Conservation (phyloP, 768 basidiomycete species). For the Psilocybe sp. region DNA sequence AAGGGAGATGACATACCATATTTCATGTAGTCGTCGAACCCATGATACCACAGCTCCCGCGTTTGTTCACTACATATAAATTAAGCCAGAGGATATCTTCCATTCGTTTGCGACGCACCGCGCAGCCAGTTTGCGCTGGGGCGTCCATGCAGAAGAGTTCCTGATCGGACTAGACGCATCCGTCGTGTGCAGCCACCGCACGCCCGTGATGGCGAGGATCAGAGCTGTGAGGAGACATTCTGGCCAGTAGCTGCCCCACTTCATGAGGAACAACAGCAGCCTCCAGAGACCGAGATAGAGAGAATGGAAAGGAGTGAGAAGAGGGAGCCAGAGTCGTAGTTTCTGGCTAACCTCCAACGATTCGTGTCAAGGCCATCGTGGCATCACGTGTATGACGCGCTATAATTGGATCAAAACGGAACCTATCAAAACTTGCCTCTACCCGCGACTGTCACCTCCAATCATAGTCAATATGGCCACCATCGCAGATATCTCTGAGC, state of each 20-base stretch:
- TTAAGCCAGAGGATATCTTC: background rate
- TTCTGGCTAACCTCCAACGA: background rate
- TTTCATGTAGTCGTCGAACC: conserved; percentile 85
- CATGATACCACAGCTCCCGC: conserved; percentile 86
- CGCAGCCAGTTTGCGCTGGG: conserved; percentile 51
- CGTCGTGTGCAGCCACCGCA: conserved; percentile 26
- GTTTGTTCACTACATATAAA: conserved; percentile 53
- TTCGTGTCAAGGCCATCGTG: conserved; percentile 24
- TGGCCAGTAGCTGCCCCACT: conserved; percentile 52
- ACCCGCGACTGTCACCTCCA: background rate
- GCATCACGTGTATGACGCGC: conserved; percentile 15
- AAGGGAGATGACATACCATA: conserved; percentile 47
- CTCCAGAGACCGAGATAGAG: conserved; percentile 7
- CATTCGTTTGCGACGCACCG: conserved; percentile 39
- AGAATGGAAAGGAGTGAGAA: conserved; percentile 3
- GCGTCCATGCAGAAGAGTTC: conserved; percentile 45
- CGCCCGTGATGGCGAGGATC: conserved; percentile 33
- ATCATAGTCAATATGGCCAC: conserved; percentile 37
- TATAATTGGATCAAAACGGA: no score
- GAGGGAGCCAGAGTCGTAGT: background rate
- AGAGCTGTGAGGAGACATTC: conserved; percentile 41
- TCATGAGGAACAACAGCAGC: conserved; percentile 33
- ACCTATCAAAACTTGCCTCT: background rate
- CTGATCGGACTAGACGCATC: conserved; percentile 31
- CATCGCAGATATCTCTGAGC: conserved; percentile 55